Conservation (phyloP, 495 filamentous ascomycete genomes). For the Cercophora newfieldiana region DNA sequence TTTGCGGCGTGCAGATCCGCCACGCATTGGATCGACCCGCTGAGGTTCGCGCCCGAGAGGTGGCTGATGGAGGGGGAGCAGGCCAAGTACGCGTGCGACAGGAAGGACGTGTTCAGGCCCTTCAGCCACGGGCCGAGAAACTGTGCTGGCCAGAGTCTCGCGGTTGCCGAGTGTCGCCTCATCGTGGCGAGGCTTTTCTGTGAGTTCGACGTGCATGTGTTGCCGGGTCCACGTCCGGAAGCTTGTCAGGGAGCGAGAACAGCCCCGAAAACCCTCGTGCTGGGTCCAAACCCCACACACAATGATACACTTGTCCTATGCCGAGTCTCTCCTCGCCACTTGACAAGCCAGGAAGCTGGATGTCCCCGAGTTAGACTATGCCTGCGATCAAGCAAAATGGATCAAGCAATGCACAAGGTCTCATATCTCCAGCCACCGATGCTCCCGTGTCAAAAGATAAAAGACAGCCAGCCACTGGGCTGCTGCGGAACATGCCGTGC, state of each 20-base stretch:
- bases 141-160: conserved; percentile 51
- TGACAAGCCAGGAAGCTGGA: too few species aligned
- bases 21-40: conserved; percentile 47
- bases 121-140: conserved; percentile 57
- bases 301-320: too few species aligned
- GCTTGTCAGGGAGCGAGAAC: conserved; percentile 36
- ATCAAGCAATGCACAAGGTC: too few species aligned
- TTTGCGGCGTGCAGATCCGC: conserved; percentile 45
- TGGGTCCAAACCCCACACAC: conserved; percentile 10
- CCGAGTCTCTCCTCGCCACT: too few species aligned
- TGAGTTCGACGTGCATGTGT: conserved; percentile 43
- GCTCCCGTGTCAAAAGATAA: too few species aligned
- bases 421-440: too few species aligned
- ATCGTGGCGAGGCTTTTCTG: conserved; percentile 44
- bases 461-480: too few species aligned
- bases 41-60: conserved; percentile 51
- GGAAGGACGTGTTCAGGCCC: conserved; percentile 46
- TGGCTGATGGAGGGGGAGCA: conserved; percentile 41
- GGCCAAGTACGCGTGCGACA: conserved; percentile 44
- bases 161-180: conserved; percentile 39
- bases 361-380: too few species aligned
- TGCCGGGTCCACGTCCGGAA: too few species aligned
- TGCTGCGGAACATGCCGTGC: not conserved
- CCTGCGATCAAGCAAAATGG: too few species aligned
- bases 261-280: conserved; percentile 36